Evolutionary conservation across 225 moss, liverwort and hornwort species (phyloP).

Genomic region (Asterella californica): DNA sequence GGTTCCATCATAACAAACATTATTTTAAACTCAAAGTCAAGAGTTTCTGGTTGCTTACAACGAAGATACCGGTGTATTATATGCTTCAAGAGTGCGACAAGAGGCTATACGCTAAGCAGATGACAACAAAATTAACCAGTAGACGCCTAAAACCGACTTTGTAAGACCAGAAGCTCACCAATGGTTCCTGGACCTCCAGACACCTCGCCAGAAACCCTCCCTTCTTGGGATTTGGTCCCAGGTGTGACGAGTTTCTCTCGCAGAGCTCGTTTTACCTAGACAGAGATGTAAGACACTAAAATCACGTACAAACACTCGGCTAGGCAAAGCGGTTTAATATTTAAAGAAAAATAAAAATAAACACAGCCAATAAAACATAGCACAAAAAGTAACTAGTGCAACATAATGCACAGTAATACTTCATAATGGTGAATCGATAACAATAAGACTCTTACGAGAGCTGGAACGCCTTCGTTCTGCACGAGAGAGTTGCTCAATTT

Average conservation of each 20-base stretch:
- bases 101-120: neutral
- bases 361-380: neutral
- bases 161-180: slow-evolving; percentile 14
- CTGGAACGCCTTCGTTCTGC: slow-evolving; percentile 34
- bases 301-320: neutral
- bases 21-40: neutral
- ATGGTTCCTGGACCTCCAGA: slow-evolving; percentile 26
- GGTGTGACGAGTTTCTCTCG: slow-evolving; percentile 34
- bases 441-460: slow-evolving; percentile 27
- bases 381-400: neutral
- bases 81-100: neutral
- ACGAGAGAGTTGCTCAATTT: slow-evolving; percentile 32
- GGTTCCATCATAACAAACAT: neutral
- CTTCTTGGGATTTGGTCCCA: slow-evolving; percentile 15
- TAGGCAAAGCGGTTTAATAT: neutral
- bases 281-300: neutral
- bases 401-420: too few species aligned
- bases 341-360: neutral
- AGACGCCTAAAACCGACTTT: neutral
- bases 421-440: neutral
- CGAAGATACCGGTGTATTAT: too few species aligned
- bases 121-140: neutral
- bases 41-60: too few species aligned
- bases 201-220: slow-evolving; percentile 9
- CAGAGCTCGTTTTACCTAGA: slow-evolving; percentile 38